Conservation (phyloP, 805 yeast genomes). For the Wickerhamomyces chaumierensis region DNA sequence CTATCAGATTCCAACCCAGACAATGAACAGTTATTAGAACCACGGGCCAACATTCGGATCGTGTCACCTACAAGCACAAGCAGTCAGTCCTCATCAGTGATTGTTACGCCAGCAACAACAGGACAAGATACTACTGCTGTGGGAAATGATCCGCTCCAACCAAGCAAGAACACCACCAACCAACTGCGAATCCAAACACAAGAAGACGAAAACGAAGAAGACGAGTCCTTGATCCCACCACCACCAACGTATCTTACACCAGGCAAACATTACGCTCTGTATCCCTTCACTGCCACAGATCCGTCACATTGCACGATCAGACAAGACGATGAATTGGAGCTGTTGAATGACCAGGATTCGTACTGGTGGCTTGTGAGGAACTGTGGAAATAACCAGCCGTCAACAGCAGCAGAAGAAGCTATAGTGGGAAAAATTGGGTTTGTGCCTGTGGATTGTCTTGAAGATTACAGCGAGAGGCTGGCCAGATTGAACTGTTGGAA, state of each 20-base stretch:
- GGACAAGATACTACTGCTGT: not conserved
- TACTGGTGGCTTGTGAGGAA: slow-evolving; percentile 92
- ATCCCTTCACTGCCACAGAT: slow-evolving; percentile 85
- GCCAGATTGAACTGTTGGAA: slow-evolving; percentile 90
- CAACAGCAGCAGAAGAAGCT: not conserved
- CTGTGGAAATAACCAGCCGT: slow-evolving; percentile 29
- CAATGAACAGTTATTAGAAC: not conserved
- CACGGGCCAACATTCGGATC: not conserved
- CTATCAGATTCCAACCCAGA: not conserved
- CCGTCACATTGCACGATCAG: slow-evolving; percentile 77
- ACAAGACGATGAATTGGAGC: slow-evolving; percentile 72
- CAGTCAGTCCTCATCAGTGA: not conserved
- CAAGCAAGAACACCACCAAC: too few species aligned
- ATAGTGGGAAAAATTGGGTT: slow-evolving; percentile 60
- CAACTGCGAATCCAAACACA: too few species aligned
- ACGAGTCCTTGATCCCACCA: slow-evolving; percentile 9
- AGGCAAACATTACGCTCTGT: slow-evolving; percentile 71
- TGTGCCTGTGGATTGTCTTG: slow-evolving; percentile 93
- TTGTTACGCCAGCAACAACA: not conserved
- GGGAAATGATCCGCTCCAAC: too few species aligned
- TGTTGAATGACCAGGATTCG: slow-evolving; percentile 80
- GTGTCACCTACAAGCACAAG: not conserved
- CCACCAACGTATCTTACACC: slow-evolving; percentile 82
- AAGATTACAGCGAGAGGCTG: slow-evolving; percentile 80
- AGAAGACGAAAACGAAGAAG: too few species aligned